Conservation (phyloP, 768 basidiomycete genomes). For the Suillus spraguei region DNA sequence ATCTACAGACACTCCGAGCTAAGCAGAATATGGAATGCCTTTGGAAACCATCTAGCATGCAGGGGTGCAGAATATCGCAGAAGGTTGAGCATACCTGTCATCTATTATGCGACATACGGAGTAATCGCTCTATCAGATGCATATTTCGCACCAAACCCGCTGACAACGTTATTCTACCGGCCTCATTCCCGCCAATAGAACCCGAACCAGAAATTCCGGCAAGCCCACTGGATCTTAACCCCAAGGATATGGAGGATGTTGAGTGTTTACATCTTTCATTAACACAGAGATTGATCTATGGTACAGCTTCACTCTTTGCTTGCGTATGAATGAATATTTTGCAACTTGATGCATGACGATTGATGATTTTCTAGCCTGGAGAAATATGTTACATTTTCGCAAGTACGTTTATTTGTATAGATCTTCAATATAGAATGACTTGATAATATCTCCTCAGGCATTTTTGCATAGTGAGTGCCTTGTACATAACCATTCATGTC, state of each 20-base stretch:
- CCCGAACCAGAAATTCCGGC: conserved; percentile 20
- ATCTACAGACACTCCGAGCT: conserved; percentile 52
- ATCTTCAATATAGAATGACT: background rate
- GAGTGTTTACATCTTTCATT: background rate
- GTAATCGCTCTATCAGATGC: conserved; percentile 39
- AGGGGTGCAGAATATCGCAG: conserved; percentile 55
- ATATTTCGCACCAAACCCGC: conserved; percentile 39
- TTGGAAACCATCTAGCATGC: conserved; percentile 43
- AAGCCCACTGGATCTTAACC: conserved; percentile 36
- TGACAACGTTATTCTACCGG: conserved; percentile 48
- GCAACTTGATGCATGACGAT: background rate
- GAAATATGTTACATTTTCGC: conserved; percentile 34
- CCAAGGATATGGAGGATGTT: conserved; percentile 52
- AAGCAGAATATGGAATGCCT: conserved; percentile 48
- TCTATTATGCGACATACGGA: background rate
- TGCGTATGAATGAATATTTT: conserved; percentile 41
- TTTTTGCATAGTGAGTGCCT: conserved; percentile 22
- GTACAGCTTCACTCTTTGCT: conserved; percentile 57
- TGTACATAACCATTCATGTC: background rate
- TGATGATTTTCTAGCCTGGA: conserved; percentile 47
- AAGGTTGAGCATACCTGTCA: conserved; percentile 39
- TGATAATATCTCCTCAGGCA: conserved; percentile 16
- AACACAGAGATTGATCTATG: background rate
- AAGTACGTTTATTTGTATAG: conserved; percentile 14
- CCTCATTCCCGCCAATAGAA: conserved; percentile 48